Evolutionary conservation across 2,329 filamentous ascomycete genomes (phyloP).

Genomic region (Aspergillus terreus): DNA sequence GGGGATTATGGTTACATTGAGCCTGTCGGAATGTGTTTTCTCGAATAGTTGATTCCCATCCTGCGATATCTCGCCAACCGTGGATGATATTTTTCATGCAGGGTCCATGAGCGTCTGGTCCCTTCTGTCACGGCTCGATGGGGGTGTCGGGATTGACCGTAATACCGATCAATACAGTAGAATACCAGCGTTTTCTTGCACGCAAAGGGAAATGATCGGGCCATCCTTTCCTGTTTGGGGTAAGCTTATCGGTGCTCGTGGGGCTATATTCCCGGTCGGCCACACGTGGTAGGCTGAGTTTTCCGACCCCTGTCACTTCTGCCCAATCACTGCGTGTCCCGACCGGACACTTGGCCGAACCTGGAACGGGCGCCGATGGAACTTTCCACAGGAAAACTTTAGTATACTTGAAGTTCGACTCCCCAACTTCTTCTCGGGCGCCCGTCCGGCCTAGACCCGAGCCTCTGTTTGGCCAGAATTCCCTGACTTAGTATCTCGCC

Average conservation of each 20-base stretch:
- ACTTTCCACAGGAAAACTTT: neutral
- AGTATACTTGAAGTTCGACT: neutral
- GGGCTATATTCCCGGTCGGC: neutral
- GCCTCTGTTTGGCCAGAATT: conserved; percentile 20
- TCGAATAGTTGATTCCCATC: too few relatives aligned
- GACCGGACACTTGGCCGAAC: neutral
- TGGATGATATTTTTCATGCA: too few relatives aligned
- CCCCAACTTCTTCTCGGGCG: conserved; percentile 1
- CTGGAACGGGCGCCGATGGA: conserved; percentile 1
- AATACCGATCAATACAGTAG: too few relatives aligned
- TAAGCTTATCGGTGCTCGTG: neutral
- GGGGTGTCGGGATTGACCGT: too few relatives aligned
- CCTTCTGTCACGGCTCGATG: too few relatives aligned
- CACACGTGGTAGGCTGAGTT: conserved; percentile 12
- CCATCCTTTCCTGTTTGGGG: neutral
- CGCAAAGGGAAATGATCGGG: too few relatives aligned
- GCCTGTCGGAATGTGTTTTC: neutral
- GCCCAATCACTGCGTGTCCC: neutral
- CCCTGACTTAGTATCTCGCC: conserved; percentile 1
- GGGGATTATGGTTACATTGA: neutral
- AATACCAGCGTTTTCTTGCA: too few relatives aligned
- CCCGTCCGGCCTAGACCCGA: conserved; percentile 19
- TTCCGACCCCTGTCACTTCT: conserved; percentile 5
- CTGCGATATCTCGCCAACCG: too few relatives aligned
- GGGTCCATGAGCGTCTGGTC: too few relatives aligned